phyloP scores from a whole-genome alignment of 495 filamentous ascomycete species.

The Diplogelasinospora grovesii region DNA sequence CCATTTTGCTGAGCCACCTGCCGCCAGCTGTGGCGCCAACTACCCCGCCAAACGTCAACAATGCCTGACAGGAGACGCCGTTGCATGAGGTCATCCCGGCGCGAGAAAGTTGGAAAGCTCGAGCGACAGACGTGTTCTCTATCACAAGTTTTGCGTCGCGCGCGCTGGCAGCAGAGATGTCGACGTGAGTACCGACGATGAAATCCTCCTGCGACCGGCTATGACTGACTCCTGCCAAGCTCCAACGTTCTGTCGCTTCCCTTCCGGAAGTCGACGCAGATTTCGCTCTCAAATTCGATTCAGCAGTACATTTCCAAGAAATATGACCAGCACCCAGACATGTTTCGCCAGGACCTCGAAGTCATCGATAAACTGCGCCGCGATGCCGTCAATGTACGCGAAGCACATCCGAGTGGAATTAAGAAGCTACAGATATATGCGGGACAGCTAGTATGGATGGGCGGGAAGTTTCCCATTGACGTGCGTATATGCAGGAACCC shows the following conservation, averaged over 20 bases:
- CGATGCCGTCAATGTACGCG: constrained; percentile 79
- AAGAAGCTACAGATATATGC: constrained; percentile 82
- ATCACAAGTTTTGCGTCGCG: too few relatives aligned
- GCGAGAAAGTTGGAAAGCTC: neutral
- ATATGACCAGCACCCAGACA: constrained; percentile 98
- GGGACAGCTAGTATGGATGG: constrained; percentile 88
- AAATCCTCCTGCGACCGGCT: neutral
- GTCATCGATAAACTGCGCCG: constrained; percentile 74
- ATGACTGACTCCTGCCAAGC: constrained; percentile 5
- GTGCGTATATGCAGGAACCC: constrained; percentile 48
- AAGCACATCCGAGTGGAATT: constrained; percentile 85
- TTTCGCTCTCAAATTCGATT: constrained; percentile 74
- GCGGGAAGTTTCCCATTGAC: constrained; percentile 94
- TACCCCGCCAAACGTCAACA: too few relatives aligned
- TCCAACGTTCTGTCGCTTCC: constrained; percentile 57
- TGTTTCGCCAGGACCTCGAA: constrained; percentile 87
- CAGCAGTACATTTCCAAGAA: constrained; percentile 96
- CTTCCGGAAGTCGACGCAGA: constrained; percentile 74
- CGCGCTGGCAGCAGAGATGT: constrained; percentile 1
- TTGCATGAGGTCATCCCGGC: neutral
- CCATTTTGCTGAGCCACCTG: too few relatives aligned
- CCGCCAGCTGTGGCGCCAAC: too few relatives aligned
- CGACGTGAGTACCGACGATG: constrained; percentile 8
- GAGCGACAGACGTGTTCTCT: too few relatives aligned
- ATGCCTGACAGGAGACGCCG: too few relatives aligned